Base-by-base conservation (phyloP, 2,329 filamentous ascomycete genomes). In the Penicillium occitanis region DNA sequence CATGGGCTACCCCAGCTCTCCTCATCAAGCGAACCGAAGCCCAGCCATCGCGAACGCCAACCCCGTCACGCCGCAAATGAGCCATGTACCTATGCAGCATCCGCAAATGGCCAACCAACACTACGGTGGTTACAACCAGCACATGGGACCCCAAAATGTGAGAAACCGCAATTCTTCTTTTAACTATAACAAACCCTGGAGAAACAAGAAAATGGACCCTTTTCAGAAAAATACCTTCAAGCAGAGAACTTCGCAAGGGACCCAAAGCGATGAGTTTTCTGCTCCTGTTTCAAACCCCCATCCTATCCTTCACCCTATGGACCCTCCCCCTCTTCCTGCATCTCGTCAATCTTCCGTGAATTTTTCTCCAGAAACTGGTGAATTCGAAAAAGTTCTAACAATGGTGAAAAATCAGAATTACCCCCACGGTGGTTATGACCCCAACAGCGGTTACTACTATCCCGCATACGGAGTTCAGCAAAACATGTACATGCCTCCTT, bases 311-410 rank as follows among this genome's bases (percentile, higher is more conserved):
- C 35, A 53, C 46, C 46, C 40, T 35, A 33, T 46, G 57, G 57
- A 60, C 57, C 57, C 37, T 60, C 37, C 70, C 76, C 86, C 19
- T 35, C 61, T 51, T 50, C 48, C 58, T 57, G 5, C 57, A 48
- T 22, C 25, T 33, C 55, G 44, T 66, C 22, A 57, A 61, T 5
- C 37, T 22, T 61, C 37, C 70, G 76, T 86, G 75, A 86, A 91
- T 79, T 79, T 93, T 66, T 88, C 89, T 69, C 90, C 90, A 67
- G 86, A 88, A 74, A 89, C 82, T 75, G 87, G 87, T 74, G 84
- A 88, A 70, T 92, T 90, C 85, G 90, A 93, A 77, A 84, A 86
- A 70, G 84, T 86, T 87, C 90, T 93, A 83, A 92, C 87, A 74
- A 70, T 77, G 65, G 79, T 84, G 72, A 86, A 86, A 80, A 81